Base-by-base conservation (phyloP, 805 yeast species). In the Lipomyces oligophaga region DNA sequence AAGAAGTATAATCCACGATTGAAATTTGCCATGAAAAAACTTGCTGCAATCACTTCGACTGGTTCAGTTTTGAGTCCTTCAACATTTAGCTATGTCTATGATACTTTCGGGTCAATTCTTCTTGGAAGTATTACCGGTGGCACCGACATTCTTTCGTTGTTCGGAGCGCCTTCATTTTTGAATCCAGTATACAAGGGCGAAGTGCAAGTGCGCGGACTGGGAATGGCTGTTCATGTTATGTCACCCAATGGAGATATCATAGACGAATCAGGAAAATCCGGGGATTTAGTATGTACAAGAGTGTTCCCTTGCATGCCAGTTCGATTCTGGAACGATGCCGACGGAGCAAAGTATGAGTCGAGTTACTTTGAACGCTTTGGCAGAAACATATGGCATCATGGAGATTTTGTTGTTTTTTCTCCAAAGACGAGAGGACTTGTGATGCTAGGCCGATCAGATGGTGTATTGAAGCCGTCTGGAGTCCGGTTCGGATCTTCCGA, bases 221-320 rank as follows among this genome's bases (percentile, higher is more conserved):
- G 59, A 15, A 56, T 56, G 59, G 59, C 60, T 16, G 44, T 56
- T 32, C 41, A 56, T 31, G 57, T 56, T 8, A 55, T 57, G 58
- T 54, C 46, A 21, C 31, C 52, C 18, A 38, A 27, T 10, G 60
- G 60, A 20, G 24, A 34, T 18, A 21, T 20, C 15, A 38, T 49
- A 10, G 52, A 43, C 5, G 22, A 31, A 8, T 39, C 38, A 16
- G 53, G 51, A n/a, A 43, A 39, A 31, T 43, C 57, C 13, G 60
- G 60, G 15, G 60, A 56, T 32, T 36, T 56, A 8, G 60, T 56
- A 7, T 56, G 60, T 34, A 47, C 50, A 13, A 41, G 39, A 26
- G 44, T 39, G 8, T 55, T 55, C 43, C 60, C 60, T 4, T 54
- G 57, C 36, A 56, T 56, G 60, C 60, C 60, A n/a, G 59, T 56